phyloP scores from a whole-genome alignment of 176 grass and related monocot species.

The Cenchrus americanus region DNA sequence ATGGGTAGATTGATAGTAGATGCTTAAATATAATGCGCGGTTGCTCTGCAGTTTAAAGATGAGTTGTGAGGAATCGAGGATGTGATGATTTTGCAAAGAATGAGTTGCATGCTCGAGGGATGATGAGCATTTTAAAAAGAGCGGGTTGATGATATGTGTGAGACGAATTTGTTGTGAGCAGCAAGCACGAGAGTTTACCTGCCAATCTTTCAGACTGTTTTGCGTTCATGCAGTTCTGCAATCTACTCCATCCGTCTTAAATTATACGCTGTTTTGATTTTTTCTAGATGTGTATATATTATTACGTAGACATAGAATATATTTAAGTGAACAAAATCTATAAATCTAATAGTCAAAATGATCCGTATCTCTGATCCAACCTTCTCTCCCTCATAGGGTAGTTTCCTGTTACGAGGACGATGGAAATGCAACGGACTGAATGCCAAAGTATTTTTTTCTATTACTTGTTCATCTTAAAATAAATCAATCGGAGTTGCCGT shows the following conservation, averaged over 20 bases:
- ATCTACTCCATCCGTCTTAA: no score
- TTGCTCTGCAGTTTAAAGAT: conserved; percentile 39
- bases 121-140: not conserved
- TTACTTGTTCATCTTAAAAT: no score
- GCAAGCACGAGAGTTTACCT: conserved; percentile 52
- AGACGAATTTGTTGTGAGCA: conserved; percentile 7
- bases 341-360: no score
- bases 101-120: not conserved
- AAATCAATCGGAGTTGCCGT: no score
- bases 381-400: not conserved
- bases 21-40: conserved; percentile 16
- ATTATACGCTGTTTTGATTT: no score
- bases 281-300: no score
- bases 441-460: no score
- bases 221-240: not conserved
- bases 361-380: not conserved
- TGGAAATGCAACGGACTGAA: not conserved
- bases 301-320: no score
- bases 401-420: not conserved
- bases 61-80: conserved; percentile 18
- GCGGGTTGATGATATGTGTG: not conserved
- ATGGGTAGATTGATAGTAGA: conserved; percentile 48
- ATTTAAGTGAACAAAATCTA: no score
- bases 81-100: not conserved
- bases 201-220: conserved; percentile 50